phyloP scores from a whole-genome alignment of 2,329 filamentous ascomycete genomes.

The Fusarium illudens region DNA sequence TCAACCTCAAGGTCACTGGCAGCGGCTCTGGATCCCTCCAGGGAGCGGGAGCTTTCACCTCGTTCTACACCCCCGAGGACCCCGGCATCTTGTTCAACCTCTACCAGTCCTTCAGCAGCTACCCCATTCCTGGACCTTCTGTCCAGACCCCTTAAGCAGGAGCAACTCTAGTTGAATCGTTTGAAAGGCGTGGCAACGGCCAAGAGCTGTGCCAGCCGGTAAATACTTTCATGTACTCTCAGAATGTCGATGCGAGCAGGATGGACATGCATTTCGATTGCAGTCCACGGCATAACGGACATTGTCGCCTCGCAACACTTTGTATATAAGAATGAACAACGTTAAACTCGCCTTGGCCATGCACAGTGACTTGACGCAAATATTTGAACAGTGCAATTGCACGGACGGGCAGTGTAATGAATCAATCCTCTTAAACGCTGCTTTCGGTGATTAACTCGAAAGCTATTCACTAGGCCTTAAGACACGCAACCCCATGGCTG shows the following conservation, averaged over 20 bases:
- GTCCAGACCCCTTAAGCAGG: constrained; percentile 20
- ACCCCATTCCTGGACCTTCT: constrained; percentile 46
- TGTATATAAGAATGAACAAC: not conserved
- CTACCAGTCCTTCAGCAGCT: constrained; percentile 42
- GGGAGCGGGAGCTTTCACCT: constrained; percentile 44
- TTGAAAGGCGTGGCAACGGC: not conserved
- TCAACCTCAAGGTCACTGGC: constrained; percentile 58
- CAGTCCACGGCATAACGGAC: not conserved
- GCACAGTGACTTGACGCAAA: not conserved
- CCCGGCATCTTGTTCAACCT: constrained; percentile 49
- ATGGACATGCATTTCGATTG: not conserved
- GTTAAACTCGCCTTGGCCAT: not conserved
- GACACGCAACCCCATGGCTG: too few species aligned
- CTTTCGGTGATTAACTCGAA: too few species aligned
- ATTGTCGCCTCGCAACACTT: not conserved
- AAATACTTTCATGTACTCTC: not conserved
- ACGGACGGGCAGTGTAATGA: too few species aligned
- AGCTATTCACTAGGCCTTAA: too few species aligned
- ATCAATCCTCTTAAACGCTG: too few species aligned
- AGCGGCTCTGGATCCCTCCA: constrained; percentile 43
- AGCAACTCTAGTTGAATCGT: not conserved
- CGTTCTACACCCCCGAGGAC: constrained; percentile 48
- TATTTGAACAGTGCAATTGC: fast-evolving
- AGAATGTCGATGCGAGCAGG: not conserved
- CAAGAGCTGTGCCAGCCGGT: not conserved